Evolutionary conservation across 2,329 filamentous ascomycete species (phyloP).

Genomic region (Chaetomium olivaceum): DNA sequence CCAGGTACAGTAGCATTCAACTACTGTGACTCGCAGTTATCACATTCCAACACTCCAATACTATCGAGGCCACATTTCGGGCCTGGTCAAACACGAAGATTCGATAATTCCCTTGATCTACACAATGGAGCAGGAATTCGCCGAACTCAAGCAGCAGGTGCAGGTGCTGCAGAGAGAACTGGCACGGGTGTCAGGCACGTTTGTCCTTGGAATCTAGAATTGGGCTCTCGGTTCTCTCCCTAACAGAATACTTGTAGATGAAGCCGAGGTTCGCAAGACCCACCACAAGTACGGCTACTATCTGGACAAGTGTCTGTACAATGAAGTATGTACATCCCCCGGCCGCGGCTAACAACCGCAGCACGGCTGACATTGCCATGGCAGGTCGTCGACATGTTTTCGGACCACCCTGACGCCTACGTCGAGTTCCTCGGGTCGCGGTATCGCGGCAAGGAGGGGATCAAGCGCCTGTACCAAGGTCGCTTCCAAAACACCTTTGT

Average conservation of each 20-base stretch:
- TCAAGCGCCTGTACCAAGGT: slow-evolving; percentile 53
- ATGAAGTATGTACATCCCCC: slow-evolving; percentile 43
- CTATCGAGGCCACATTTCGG: not conserved
- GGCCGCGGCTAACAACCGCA: no score
- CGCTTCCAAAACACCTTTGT: slow-evolving; percentile 55
- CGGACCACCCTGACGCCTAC: slow-evolving; percentile 54
- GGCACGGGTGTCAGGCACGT: slow-evolving; percentile 37
- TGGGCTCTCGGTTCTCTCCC: not conserved
- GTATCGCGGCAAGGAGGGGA: slow-evolving; percentile 53
- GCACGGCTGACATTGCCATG: not conserved
- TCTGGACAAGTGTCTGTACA: slow-evolving; percentile 59
- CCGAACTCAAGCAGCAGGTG: slow-evolving; percentile 42
- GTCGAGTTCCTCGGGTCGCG: slow-evolving; percentile 58
- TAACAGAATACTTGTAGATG: slow-evolving; percentile 40
- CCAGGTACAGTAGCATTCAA: not conserved
- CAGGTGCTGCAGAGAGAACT: slow-evolving; percentile 40
- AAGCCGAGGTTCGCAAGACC: slow-evolving; percentile 55
- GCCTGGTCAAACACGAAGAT: no score
- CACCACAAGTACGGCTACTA: slow-evolving; percentile 62
- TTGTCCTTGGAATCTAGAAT: no score
- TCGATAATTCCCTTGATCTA: not conserved
- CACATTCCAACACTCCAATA: not conserved
- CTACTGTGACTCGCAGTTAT: not conserved
- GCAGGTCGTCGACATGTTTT: slow-evolving; percentile 51
- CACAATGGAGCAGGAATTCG: slow-evolving; percentile 38